Evolutionary conservation across 2,329 filamentous ascomycete genomes (phyloP), one percentile per base, ranked within the genome.

Genomic region (Didymella arachidicola): DNA sequence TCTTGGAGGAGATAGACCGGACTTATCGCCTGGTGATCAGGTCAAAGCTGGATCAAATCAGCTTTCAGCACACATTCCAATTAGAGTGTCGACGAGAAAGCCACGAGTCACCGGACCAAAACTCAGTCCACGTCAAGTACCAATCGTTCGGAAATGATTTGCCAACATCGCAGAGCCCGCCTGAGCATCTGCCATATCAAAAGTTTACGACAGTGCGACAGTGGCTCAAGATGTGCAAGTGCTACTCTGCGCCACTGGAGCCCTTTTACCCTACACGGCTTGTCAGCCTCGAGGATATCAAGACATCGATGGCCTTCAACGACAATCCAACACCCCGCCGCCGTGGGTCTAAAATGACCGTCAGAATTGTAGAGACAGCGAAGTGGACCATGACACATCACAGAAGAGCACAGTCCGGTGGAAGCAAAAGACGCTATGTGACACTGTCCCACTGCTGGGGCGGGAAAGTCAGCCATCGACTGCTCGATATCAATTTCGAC

Each of bases 381-480:
- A 14, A 7, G 18, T 19, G 32, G 30, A 32, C 10, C 19, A 22
- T 22, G 19, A 3, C 19, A 22, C 19, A 22, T 22, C 19, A 22
- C 19, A 22, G 19, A 22, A 22, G 19, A 22, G 19, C 19, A 22
- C 19, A 22, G 19, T 22, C 19, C 19, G 19, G 19, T 22, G 19
- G 3, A 22, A 22, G 19, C 19, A 22, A 22, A 22, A 22, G 19
- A 3, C 19, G 22, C 5, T 53, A 53, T 16, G 50, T 53, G 22
- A 53, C 50, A 4, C 14, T 53, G 4, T 53, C 50, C 2, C 41
- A 53, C 18, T 53, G 50, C 14, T 53, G 50, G 50, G 50, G 50
- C 12, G 29, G 39, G 1, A 8, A 12, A 4, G 49, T 52, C 19
- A 44, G 41, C n/a, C 29, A 34, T 26, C 49, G 18, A 12, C 22